These are phyloP conservation scores for Gypsophila paniculata DNA, from an alignment of 179 eudicot genomes.

Conservation along the genomic window DNA sequence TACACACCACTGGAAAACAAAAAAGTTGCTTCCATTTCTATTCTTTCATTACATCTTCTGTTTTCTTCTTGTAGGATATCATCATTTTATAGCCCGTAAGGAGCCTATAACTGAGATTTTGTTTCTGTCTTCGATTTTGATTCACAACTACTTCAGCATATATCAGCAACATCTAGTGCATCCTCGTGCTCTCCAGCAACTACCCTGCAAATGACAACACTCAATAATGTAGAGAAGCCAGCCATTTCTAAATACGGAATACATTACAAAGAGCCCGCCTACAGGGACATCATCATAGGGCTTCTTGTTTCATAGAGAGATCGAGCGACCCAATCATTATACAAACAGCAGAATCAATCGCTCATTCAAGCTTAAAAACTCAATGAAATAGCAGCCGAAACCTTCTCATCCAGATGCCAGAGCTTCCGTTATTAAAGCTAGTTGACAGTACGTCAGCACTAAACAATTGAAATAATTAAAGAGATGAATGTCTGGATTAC, in stretches of 20 bases:
- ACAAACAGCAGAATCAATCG: neutral
- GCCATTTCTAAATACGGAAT: too few species aligned
- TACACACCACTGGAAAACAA: neutral
- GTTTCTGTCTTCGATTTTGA: neutral
- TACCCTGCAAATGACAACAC: slow-evolving; percentile 11
- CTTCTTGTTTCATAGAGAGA: neutral
- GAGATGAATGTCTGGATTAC: neutral
- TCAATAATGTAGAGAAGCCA: neutral
- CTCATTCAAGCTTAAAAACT: neutral
- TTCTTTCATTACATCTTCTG: neutral
- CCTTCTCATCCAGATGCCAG: neutral
- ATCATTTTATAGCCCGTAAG: neutral
- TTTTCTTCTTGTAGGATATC: neutral
- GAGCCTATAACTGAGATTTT: neutral
- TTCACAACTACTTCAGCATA: neutral
- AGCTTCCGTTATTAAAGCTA: neutral
- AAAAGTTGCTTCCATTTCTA: neutral
- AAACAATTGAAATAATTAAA: neutral
- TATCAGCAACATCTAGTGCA: neutral
- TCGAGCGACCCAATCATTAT: neutral
- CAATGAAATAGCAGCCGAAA: neutral
- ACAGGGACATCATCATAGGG: neutral
- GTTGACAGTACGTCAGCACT: neutral
- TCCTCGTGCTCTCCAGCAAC: neutral
- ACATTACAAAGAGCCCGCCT: too few species aligned